Evolutionary conservation across 495 filamentous ascomycete species (phyloP), one percentile per base, ranked within the genome.

Genomic region (Penicillium salamii): DNA sequence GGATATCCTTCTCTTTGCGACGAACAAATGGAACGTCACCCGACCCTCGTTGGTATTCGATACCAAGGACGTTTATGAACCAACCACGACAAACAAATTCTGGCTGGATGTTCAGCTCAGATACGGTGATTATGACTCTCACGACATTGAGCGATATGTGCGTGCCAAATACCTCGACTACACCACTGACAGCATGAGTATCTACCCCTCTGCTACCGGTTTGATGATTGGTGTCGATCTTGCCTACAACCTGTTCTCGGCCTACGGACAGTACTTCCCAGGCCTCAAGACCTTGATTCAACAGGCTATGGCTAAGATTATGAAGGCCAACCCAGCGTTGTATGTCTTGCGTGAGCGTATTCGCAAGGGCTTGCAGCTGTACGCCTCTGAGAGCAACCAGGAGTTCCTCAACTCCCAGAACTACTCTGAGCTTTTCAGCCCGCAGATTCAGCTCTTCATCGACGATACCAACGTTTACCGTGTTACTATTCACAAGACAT

Each of bases 401-500:
- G 95, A 99, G 72, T 99, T 99, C 75, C 70, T 99, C 35, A 99
- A 99, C 69, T 97, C 91, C 2, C 95, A 99, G 72, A 99, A 99
- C 66, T 99, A 99, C 72, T 97, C 95, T 0, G 95, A 99, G 65
- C 78, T 99, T 29, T 99, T 99, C 80, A 97, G 92, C 70, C 97
- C 97, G 58, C 92, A 97, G 69, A 95, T 95, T 41, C 92, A 99
- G 76, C 80, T 97, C 33, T 99, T 99, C 77, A 97, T 99, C 53
- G 95, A 99, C 57, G 95, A 99, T 68, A 99, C 95, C 37, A 99
- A 99, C 58, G 95, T 97, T 46, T 99, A 99, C 62, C 93, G 95
- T 70, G 95, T 99, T 54, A 97, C 95, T 1, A 97, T 99, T 39
- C 95, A 99, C 79, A 99, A 99, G 81, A 99, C 95, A 0, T 99